Base-by-base conservation (phyloP, 495 filamentous ascomycete genomes). In the Annulohypoxylon bovei region DNA sequence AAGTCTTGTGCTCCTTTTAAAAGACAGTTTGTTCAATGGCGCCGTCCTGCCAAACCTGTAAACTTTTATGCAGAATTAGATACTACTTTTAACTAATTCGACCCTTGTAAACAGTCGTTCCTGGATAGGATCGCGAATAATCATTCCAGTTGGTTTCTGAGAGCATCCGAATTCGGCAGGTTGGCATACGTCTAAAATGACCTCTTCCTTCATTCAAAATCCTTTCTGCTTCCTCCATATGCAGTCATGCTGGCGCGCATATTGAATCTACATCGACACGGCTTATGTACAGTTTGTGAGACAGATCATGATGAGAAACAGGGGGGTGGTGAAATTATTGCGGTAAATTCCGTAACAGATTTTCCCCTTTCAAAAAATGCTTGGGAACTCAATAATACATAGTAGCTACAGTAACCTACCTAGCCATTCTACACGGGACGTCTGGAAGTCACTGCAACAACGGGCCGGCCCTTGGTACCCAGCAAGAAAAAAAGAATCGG, bases 101-200 rank as follows among this genome's bases (percentile, higher is more conserved):
- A 18, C n/a, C 56, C 37, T 56, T 37, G n/a, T 59, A 49, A 25
- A 46, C 0, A 39, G 22, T 89, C n/a, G 14, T 92, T 93, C 76
- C 95, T 93, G 46, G 91, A 86, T 0, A 93, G 91, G 2, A 91
- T 92, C 75, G 94, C 92, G 28, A 85, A 85, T 1, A 95, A 83
- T 20, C 93, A 85, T 54, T 54, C 86, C 82, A 11, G 92, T 92
- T 7, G 91, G 91, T 1, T 63, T 49, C 18, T 25, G 11, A 33
- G 42, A 42, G 42, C 56, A 59, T 67, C 63, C 69, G 69, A 11
- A 67, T 67, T 72, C 35, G 59, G 65, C 60, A 72, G 65, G 59
- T 68, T 60, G 39, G 23, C 39, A 42, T 62, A 27, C 23, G 50
- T 46, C 16, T 62, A 33, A 65, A 65, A 68, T 55, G 37, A 65